These are phyloP conservation scores for Colletotrichum tanaceti DNA, from an alignment of 2,329 filamentous ascomycete genomes.

Conservation along the genomic window DNA sequence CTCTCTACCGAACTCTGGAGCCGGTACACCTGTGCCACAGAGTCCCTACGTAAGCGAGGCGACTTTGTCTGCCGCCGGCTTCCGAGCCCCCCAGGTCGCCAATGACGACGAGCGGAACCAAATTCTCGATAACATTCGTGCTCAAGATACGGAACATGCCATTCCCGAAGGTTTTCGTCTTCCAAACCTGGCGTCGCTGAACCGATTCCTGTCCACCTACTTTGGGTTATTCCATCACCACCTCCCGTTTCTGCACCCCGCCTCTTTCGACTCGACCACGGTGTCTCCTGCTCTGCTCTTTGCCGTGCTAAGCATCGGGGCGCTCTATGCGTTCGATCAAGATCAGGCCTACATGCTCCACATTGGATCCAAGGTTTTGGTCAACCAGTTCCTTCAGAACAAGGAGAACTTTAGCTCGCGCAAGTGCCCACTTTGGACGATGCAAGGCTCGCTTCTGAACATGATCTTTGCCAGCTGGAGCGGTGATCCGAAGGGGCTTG, in stretches of 20 bases:
- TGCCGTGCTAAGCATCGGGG: constrained; percentile 93
- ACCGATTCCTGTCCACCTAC: constrained; percentile 94
- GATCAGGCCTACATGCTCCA: constrained; percentile 97
- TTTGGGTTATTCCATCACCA: constrained; percentile 98
- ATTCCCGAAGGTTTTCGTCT: constrained; percentile 91
- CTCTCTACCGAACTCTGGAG: constrained; percentile 75
- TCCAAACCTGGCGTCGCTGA: constrained; percentile 82
- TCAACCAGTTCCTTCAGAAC: constrained; percentile 96
- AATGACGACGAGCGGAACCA: constrained; percentile 86
- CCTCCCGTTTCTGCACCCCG: constrained; percentile 92
- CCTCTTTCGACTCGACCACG: constrained; percentile 85
- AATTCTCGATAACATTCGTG: constrained; percentile 88
- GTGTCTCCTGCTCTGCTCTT: constrained; percentile 86
- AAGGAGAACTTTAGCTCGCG: constrained; percentile 99
- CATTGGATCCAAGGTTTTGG: constrained; percentile 95
- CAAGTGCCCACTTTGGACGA: constrained; percentile 97
- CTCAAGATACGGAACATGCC: constrained; percentile 81
- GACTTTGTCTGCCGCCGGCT: constrained; percentile 63
- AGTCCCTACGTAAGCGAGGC: constrained; percentile 77
- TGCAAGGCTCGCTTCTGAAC: constrained; percentile 96
- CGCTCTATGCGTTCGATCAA: constrained; percentile 95
- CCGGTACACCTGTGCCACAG: constrained; percentile 77
- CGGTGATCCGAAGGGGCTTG: constrained; percentile 94
- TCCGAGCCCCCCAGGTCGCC: constrained; percentile 81
- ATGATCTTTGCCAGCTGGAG: constrained; percentile 99